phyloP scores from a whole-genome alignment of 2,329 filamentous ascomycete genomes.

The Onygenales sp. region DNA sequence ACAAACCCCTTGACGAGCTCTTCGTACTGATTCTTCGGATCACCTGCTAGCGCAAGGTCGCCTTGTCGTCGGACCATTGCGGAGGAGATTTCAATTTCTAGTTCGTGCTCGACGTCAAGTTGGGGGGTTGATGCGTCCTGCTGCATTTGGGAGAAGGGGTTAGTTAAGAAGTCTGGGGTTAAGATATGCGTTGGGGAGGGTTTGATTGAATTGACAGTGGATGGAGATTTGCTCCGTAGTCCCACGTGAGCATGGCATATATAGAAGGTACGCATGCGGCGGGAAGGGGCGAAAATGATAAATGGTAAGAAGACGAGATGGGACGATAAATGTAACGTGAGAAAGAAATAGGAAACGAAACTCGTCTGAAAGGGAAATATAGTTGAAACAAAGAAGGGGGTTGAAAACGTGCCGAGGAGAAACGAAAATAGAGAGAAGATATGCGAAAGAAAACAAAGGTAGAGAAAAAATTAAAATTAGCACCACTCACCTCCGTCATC shows the following conservation, averaged over 20 bases:
- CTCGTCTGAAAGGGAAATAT: too few relatives aligned
- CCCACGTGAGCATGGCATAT: too few relatives aligned
- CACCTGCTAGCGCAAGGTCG: conserved; percentile 28
- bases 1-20: conserved; percentile 39
- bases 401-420: background rate
- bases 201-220: too few relatives aligned
- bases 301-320: too few relatives aligned
- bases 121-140: conserved; percentile 1
- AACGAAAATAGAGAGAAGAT: background rate
- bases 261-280: too few relatives aligned
- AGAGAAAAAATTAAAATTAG: conserved; percentile 12
- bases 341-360: too few relatives aligned
- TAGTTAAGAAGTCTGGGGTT: background rate
- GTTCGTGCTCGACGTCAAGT: conserved; percentile 28
- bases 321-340: too few relatives aligned
- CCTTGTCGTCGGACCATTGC: conserved; percentile 37
- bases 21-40: conserved; percentile 35
- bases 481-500: conserved; percentile 30
- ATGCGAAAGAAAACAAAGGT: background rate
- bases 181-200: background rate
- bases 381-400: too few relatives aligned
- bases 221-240: too few relatives aligned
- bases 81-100: conserved; percentile 40
- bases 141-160: background rate
- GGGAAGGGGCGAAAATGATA: too few relatives aligned